Base-by-base conservation (phyloP, 768 basidiomycete species). In the Hericium erinaceus region DNA sequence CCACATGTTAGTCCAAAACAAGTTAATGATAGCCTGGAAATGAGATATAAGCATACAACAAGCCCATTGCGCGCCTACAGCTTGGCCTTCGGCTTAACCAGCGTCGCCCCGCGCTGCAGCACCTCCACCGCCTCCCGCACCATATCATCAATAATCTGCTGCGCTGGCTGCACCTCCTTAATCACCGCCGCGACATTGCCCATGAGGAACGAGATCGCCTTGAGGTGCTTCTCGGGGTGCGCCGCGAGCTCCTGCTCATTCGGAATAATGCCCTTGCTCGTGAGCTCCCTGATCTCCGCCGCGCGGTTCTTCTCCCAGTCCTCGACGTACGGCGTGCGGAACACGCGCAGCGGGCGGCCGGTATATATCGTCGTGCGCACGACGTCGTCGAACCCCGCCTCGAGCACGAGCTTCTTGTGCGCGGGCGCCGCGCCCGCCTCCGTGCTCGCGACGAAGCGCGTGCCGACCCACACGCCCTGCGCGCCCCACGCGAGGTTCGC, bases 401-500 rank as follows among this genome's bases (percentile, higher is more conserved):
- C 79, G 53, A 90, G 58, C 18, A 92, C 68, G 58, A 84, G 78
- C 9, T 93, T 85, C 73, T 95, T 95, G 75, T 95, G 93, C 59
- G 77, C 78, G 69, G 85, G 85, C 2, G 91, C 87, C 11, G 92
- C 93, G 48, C 78, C 79, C 38, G 93, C 92, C 69, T 95, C 92
- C 4, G 72, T 77, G 15, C 81, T 74, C 13, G 93, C 92, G 24
- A 95, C 92, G 66, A 95, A 95, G 49, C 93, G 82, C 66, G 66
- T 75, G 54, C 67, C 61, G 39, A 82, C 85, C 80, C 76, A 89
- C 55, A 94, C 92, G 39, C 78, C 94, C 64, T 92, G 80, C 39
- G 93, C 93, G 60, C 94, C 94, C 83, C 88, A 95, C 64, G 84
- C 77, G 56, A 98, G 71, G 65, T 94, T 92, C 15, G 94, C 89